phyloP scores from a whole-genome alignment of 129 eudicot species.

The Saposhnikovia divaricata region DNA sequence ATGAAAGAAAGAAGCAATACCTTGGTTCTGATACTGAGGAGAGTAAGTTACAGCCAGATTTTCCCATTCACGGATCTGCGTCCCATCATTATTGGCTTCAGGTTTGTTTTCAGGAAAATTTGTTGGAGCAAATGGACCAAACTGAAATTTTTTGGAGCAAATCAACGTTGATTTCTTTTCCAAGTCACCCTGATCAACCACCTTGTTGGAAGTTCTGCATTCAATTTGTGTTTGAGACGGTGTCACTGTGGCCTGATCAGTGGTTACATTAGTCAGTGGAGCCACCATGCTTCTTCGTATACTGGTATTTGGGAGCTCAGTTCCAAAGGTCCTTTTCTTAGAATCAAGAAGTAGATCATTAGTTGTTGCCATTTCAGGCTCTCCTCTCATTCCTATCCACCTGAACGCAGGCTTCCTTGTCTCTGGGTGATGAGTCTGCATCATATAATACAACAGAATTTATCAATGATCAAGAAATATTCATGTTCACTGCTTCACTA shows the following conservation, averaged over 20 bases:
- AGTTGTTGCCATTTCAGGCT: constrained; percentile 12
- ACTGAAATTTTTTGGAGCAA: constrained; percentile 23
- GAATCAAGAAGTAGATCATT: constrained; percentile 26
- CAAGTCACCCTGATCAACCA: not conserved
- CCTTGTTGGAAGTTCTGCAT: constrained; percentile 23
- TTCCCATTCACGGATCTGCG: not conserved
- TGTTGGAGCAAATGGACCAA: constrained; percentile 68
- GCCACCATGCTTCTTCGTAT: constrained; percentile 41
- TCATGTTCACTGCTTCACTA: too few relatives aligned
- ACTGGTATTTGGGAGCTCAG: constrained; percentile 59
- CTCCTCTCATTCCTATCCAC: constrained; percentile 62
- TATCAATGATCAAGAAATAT: too few relatives aligned
- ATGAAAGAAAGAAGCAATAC: not conserved
- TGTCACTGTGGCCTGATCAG: constrained; percentile 21
- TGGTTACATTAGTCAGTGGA: constrained; percentile 10
- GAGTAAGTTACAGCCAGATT: not conserved
- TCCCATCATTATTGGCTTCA: not conserved
- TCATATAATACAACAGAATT: not conserved
- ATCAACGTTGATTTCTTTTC: constrained; percentile 16
- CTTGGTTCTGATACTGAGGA: not conserved
- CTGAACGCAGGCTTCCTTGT: constrained; percentile 89
- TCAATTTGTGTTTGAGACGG: constrained; percentile 18
- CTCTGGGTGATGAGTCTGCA: constrained; percentile 69
- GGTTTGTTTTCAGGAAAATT: constrained; percentile 22
- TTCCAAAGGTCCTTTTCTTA: constrained; percentile 75